Evolutionary conservation across 2,329 filamentous ascomycete species (phyloP).

Genomic region (Colletotrichum tabaci): DNA sequence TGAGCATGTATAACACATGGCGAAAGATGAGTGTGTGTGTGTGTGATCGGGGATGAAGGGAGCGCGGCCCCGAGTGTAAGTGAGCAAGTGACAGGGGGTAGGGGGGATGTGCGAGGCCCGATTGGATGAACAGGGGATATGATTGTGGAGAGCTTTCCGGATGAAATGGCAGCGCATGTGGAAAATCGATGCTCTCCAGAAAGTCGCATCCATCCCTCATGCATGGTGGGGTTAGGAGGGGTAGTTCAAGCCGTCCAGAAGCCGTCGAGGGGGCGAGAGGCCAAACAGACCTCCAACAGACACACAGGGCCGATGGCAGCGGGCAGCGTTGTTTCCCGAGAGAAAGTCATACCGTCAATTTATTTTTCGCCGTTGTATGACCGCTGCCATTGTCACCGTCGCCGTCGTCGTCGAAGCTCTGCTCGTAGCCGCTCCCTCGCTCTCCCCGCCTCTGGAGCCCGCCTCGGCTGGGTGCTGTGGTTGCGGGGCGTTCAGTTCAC

Average conservation of each 20-base stretch:
- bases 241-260: conserved; percentile 25
- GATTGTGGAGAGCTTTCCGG: conserved; percentile 38
- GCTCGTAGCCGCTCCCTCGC: not conserved
- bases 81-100: conserved; percentile 17
- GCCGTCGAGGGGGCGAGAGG: conserved; percentile 18
- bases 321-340: not conserved
- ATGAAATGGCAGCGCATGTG: conserved; percentile 26
- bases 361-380: too few relatives aligned
- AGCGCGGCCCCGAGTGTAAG: conserved; percentile 27
- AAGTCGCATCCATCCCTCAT: conserved; percentile 27
- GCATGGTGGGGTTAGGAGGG: conserved; percentile 43
- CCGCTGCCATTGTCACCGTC: not conserved
- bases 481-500: conserved; percentile 48
- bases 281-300: conserved; percentile 17
- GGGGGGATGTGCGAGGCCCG: conserved; percentile 15
- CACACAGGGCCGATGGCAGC: conserved; percentile 1
- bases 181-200: conserved; percentile 24
- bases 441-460: not conserved
- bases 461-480: not conserved
- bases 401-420: not conserved
- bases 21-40: conserved; percentile 6
- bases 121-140: conserved; percentile 10
- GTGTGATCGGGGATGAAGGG: conserved; percentile 20
- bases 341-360: conserved; percentile 6
- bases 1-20: not conserved